Base-by-base conservation (phyloP, 441 rosid genomes). In the Pelargonium cotyledonis region DNA sequence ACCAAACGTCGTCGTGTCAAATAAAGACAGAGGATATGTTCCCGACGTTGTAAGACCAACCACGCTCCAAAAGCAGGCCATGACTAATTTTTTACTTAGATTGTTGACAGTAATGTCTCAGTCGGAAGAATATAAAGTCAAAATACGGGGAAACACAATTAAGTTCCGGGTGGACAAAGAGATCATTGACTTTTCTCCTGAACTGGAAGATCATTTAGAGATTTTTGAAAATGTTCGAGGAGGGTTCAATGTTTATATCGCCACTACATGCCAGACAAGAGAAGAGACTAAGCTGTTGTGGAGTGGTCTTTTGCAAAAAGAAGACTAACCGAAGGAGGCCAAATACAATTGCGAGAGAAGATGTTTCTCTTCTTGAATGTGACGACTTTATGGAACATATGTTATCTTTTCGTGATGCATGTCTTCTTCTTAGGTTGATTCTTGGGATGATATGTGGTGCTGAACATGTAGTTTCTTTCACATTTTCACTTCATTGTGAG, bases 131-230 rank as follows among this genome's bases (percentile, higher is more conserved):
- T 51, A n/a, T 7, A 51, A 51, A 51, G 19, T 51, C 18, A 51
- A 51, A n/a, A 51, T 51, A 51, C 16, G 58, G 58, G 58, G 15
- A n/a, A 51, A n/a, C 58, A 51, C 15, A 18, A 51, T 51, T 6
- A 16, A 51, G 6, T 51, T 51, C 58, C 15, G 58, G 58, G 14
- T 51, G 58, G 18, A 51, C 58, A 51, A 51, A 18, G 58, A 51
- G 58, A 14, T 51, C 58, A 14, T 16, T 51, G 58, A 51, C n/a
- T 51, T 51, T 15, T n/a, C 58, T 6, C 58, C 58, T 3, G 58
- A 51, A 51, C 58, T 51, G 58, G 58, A 51, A 51, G 58, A 51
- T 51, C 58, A 51, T n/a, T n/a, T 51, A 18, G 18, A 51, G 58
- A 51, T 51, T 51, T 51, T 51, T 15, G 58, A 51, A 51, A 16